Conservation (phyloP, 257 asterid species). For the Ophiorrhiza pumila region DNA sequence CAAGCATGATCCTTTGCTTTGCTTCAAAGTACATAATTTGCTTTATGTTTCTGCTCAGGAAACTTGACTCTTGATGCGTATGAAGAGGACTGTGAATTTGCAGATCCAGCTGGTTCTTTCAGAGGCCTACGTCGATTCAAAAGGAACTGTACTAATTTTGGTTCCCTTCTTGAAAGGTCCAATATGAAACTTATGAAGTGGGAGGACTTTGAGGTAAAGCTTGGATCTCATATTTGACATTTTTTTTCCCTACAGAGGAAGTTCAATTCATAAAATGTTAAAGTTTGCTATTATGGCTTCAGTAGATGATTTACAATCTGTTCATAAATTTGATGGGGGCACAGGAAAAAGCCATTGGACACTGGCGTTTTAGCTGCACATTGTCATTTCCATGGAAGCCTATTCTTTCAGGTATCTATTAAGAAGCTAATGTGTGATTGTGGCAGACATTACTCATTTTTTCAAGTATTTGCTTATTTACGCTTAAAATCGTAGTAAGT, state of each 20-base stretch:
- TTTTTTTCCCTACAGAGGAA: not conserved
- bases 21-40: not conserved
- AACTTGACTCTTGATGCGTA: constrained; percentile 71
- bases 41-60: constrained; percentile 37
- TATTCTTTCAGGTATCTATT: constrained; percentile 71
- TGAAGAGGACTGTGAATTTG: constrained; percentile 91
- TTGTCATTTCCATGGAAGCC: constrained; percentile 97
- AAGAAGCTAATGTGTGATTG: not conserved
- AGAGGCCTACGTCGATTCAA: constrained; percentile 69
- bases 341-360: constrained; percentile 88
- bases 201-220: constrained; percentile 85
- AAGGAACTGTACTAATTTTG: constrained; percentile 94
- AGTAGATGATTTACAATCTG: not conserved
- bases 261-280: not conserved
- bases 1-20: not conserved
- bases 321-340: constrained; percentile 2
- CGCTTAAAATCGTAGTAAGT: not conserved
- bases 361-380: constrained; percentile 91
- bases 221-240: not conserved
- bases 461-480: not conserved
- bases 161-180: constrained; percentile 65
- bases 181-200: constrained; percentile 88
- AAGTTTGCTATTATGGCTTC: not conserved
- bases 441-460: not conserved
- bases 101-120: constrained; percentile 98